Evolutionary conservation across 2,329 filamentous ascomycete species (phyloP), one percentile per base, ranked within the genome.

Genomic region (Botrytis elliptica): DNA sequence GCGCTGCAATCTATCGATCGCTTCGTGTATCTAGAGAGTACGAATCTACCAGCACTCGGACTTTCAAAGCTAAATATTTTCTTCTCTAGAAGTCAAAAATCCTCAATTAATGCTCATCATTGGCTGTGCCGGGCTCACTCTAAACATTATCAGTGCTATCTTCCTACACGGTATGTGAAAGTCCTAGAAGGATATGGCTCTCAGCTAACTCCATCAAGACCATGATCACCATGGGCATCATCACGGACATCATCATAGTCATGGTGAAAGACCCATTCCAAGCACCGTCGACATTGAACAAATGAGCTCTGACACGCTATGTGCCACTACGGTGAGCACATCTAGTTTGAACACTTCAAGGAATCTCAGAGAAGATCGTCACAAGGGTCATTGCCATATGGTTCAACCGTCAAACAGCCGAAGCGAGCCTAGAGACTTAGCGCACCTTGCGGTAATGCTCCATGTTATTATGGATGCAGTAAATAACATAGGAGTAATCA

Each of bases 401-500:
- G 75, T 79, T 12, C 59, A 71, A 22, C 29, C 22, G 20, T 73
- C 80, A 29, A 77, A 79, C 33, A 74, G 80, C 16, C 77, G 81
- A 70, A 74, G 77, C 22, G 84, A 83, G 0, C 84, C 84, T 1
- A 85, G 85, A 73, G 90, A 94, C 79, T 84, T 94, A n/a, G 91
- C 90, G 18, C 91, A 93, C 85, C 83, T 92, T 75, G 92, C 90
- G 1, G 91, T 93, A 1, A 79, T 94, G 18, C 82, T 93, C 22
- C 92, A 95, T 78, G 87, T 94, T 40, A 78, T 92, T 4, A 90
- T 91, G 46, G 92, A 95, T 78, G 91, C 91, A 8, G 85, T 92
- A 75, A 94, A 94, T 83, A 95, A 95, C 77, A 81, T 94, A 18
- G 92, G 91, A 16, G 92, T 95, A 74, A 93, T 94, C 67, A 84